These are phyloP conservation scores for Vitis hybrid DNA, from an alignment of 177 flowering plant genomes.

Conservation along the genomic window DNA sequence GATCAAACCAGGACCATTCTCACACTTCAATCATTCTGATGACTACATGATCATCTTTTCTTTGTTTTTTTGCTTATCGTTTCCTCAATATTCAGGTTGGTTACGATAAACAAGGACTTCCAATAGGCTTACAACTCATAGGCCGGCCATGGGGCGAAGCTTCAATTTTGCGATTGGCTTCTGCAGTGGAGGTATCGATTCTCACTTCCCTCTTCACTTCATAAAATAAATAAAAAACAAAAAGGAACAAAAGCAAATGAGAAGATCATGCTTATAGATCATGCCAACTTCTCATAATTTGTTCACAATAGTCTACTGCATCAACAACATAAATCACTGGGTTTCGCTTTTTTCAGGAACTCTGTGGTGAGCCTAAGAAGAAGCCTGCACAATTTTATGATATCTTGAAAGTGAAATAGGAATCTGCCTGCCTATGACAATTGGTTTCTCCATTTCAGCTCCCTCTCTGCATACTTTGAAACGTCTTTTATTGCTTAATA, in stretches of 20 bases:
- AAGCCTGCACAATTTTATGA: constrained; percentile 68
- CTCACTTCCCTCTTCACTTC: background rate
- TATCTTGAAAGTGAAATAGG: constrained; percentile 50
- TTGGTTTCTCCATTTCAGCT: background rate
- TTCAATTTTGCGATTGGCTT: constrained; percentile 77
- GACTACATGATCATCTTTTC: background rate
- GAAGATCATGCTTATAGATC: background rate
- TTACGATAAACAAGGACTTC: constrained; percentile 95
- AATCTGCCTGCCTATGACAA: background rate
- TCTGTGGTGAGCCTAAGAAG: constrained; percentile 50
- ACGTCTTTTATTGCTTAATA: too few species aligned
- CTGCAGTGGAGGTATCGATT: constrained; percentile 66
- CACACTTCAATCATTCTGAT: background rate
- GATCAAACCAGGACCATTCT: background rate
- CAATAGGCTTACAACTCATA: constrained; percentile 88
- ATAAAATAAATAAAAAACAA: background rate
- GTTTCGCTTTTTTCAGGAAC: constrained; percentile 51
- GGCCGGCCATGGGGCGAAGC: constrained; percentile 99
- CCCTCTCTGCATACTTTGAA: too few species aligned
- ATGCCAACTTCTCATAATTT: background rate
- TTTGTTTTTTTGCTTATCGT: background rate
- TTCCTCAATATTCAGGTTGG: constrained; percentile 62
- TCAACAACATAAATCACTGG: background rate
- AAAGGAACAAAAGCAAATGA: background rate
- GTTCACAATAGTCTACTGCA: background rate